Evolutionary conservation across 2,329 filamentous ascomycete species (phyloP), one percentile per base, ranked within the genome.

Genomic region (Pseudocercospora crystallina): DNA sequence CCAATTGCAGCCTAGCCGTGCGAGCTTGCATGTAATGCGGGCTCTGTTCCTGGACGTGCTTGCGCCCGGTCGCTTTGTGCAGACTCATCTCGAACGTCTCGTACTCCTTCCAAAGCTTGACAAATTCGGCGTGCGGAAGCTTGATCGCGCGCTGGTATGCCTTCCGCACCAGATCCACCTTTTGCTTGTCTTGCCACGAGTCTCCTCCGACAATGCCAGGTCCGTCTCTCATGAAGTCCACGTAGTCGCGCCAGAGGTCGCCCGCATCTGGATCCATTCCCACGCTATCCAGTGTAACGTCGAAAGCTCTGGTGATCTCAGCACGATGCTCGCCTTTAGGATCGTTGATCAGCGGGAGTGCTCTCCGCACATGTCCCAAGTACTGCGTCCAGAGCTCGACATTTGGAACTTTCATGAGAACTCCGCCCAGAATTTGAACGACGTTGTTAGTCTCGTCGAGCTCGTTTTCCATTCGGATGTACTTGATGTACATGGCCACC

Each of bases 101-200:
- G 66, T 99, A 99, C 65, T 99, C 92, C 69, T 95, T 96, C 95
- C 94, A 99, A 11, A 99, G 75, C 45, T 80, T 81, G 64, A 92
- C 89, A 42, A 95, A 83, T 30, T 86, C 87, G 47, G 86, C 83
- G 57, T 90, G 95, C 4, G 95, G 95, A 34, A 96, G 83, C 59
- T 83, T 85, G 51, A 96, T 89, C 11, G 92, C 92, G 46, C 86
- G 86, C 64, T 96, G 91, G 68, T 96, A 99, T 0, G 89, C 88
- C 68, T 95, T 95, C 53, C 94, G 86, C 44, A 99, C 74, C 61
- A 88, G 79, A 63, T 99, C 94, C 87, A 96, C 95, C 77, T 99
- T 99, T 68, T 97, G 94, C 72, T 92, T 88, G 66, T 97, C 94
- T 71, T 97, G 91, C 95, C 94, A 99, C 51, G 83, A 85, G 51